Evolutionary conservation across 495 filamentous ascomycete genomes (phyloP).

Genomic region (Echria macrotheca): DNA sequence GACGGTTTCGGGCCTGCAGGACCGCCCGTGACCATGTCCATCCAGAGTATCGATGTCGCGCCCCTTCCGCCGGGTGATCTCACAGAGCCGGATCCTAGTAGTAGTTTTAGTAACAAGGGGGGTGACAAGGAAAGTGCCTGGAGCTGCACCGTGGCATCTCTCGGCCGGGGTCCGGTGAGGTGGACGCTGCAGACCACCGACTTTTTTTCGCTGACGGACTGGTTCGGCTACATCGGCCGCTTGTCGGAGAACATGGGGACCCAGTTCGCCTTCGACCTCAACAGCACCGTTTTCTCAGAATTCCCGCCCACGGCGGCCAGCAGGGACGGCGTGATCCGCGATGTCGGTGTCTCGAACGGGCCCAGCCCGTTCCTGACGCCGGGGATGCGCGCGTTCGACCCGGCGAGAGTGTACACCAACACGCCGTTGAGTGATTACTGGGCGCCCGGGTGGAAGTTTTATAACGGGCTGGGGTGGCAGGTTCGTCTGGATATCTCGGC

Average conservation of each 20-base stretch:
- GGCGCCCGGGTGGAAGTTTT: constrained; percentile 5
- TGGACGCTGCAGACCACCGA: background rate
- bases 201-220: constrained; percentile 3
- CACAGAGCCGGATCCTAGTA: constrained; percentile 2
- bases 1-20: background rate
- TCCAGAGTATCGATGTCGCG: background rate
- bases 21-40: background rate
- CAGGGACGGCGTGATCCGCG: background rate
- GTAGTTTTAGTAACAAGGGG: no score
- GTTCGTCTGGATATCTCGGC: background rate
- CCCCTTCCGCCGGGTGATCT: background rate
- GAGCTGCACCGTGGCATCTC: constrained; percentile 7
- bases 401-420: background rate
- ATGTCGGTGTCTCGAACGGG: background rate
- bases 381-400: background rate
- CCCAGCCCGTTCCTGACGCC: background rate
- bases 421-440: background rate
- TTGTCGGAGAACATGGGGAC: background rate
- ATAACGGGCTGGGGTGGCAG: constrained; percentile 4
- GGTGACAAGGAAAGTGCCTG: no score
- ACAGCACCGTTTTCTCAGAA: constrained; percentile 2
- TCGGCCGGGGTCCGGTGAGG: constrained; percentile 3
- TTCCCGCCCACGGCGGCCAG: background rate
- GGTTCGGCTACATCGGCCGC: background rate
- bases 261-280: background rate